Percentiles rank a stretch among this genome's conserved stretches.
These are phyloP conservation scores for Cladobotryum protrusum DNA, from an alignment of 2,329 filamentous ascomycete species.

Conservation along the genomic window DNA sequence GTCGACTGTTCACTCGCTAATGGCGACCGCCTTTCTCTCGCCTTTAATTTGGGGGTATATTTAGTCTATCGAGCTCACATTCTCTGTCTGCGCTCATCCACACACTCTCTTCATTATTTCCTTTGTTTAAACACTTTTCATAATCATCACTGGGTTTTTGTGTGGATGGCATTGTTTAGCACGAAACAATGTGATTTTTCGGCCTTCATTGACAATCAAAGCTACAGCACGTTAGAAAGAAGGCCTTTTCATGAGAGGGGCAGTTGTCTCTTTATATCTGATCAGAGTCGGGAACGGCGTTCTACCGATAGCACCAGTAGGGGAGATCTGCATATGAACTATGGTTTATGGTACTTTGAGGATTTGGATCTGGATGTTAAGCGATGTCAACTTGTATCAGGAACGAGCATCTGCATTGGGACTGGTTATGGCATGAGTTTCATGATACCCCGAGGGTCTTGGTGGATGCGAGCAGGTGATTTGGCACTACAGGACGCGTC, in stretches of 20 bases:
- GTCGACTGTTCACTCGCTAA: slow-evolving; percentile 18
- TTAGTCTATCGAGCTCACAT: background rate
- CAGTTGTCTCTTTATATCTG: too few relatives aligned
- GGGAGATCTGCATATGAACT: slow-evolving; percentile 15
- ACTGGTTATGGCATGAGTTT: slow-evolving; percentile 25
- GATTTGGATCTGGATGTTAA: slow-evolving; percentile 18
- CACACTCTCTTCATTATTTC: background rate
- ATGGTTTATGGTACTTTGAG: slow-evolving; percentile 13
- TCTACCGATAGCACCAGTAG: background rate
- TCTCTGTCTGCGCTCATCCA: background rate
- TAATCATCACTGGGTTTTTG: background rate
- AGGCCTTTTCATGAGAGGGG: too few relatives aligned
- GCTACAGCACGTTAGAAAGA: too few relatives aligned
- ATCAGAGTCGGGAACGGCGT: background rate
- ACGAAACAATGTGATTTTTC: too few relatives aligned
- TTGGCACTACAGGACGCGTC: slow-evolving; percentile 2
- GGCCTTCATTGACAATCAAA: too few relatives aligned
- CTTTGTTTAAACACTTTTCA: background rate
- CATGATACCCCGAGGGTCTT: slow-evolving; percentile 27
- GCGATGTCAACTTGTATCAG: slow-evolving; percentile 23
- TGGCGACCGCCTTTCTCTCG: background rate
- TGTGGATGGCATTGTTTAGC: too few relatives aligned
- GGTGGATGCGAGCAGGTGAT: slow-evolving; percentile 12
- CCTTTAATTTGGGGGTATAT: background rate
- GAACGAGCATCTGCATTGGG: slow-evolving; percentile 22